Evolutionary conservation across 2,329 filamentous ascomycete species (phyloP), one percentile per base, ranked within the genome.

Genomic region (Diplodia sapinea): DNA sequence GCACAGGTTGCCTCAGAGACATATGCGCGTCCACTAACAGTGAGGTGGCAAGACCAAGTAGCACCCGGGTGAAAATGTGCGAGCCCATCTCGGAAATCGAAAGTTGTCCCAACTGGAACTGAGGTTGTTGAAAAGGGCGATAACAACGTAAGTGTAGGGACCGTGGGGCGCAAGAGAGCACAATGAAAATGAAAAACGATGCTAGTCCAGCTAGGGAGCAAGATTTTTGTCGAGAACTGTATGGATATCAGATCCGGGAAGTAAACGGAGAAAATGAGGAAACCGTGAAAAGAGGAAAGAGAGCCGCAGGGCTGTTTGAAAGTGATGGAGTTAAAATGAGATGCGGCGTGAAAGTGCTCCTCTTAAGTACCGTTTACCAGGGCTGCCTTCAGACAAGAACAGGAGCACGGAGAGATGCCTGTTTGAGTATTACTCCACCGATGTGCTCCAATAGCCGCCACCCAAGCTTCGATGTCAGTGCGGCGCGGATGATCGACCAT

Each of bases 161-260:
- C 17, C 38, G 38, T 1, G 13, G 15, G 13, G 38, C 13, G 38
- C n/a, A 43, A 5, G 15, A 13, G 2, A 12, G 38, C 13, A 13
- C 13, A 17, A 13, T 17, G 38, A 17, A 43, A 2, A 26, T 26
- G 23, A 2, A 26, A 26, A 26, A 26, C 23, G 23, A 26, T 26
- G 23, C 23, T 33, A 33, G 31, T 33, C 31, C 31, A 33, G 31
- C 31, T 33, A 33, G 9, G 31, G 6, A 1, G 31, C 31, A 33
- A 9, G 23, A 3, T 26, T 1, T 26, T 26, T 26, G 23, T 26
- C 23, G 23, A 26, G 2, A 26, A 26, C 23, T 36, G 31, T 36
- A 17, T 33, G 52, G 31, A 56, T 56, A 36, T 38, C 52, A 23
- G 23, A 56, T 56, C 52, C 52, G 12, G 52, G 5, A 23, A 56